A percentile compares a stretch with the other conserved stretches of the same genome.
Conservation (phyloP, 768 basidiomycete genomes). For the Dioszegia hungarica region DNA sequence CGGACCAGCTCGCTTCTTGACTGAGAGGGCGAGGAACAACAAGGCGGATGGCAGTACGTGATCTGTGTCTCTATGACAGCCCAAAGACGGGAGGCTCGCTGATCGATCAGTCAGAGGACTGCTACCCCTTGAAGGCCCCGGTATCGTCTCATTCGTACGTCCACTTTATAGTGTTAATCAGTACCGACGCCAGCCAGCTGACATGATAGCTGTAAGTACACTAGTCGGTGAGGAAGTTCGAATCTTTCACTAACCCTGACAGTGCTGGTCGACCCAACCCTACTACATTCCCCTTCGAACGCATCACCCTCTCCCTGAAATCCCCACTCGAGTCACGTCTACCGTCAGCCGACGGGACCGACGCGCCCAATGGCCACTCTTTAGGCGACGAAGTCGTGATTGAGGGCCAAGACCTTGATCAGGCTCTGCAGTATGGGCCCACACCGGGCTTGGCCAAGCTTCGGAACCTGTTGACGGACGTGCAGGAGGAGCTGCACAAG, state of each 20-base stretch:
- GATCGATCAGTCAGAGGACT: constrained; percentile 56
- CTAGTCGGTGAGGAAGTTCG: too few relatives aligned
- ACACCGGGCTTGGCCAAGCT: constrained; percentile 67
- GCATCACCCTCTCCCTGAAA: constrained; percentile 57
- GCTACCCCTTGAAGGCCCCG: constrained; percentile 75
- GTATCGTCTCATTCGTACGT: constrained; percentile 51
- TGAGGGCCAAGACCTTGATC: constrained; percentile 58
- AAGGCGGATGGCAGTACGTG: constrained; percentile 14
- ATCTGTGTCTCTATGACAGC: too few relatives aligned
- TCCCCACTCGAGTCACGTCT: constrained; percentile 27
- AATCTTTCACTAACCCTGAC: neutral
- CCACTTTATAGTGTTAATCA: constrained; percentile 52
- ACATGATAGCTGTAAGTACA: constrained; percentile 50
- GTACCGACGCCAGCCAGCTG: neutral
- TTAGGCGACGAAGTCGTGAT: constrained; percentile 54
- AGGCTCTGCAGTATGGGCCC: constrained; percentile 70
- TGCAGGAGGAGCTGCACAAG: constrained; percentile 69
- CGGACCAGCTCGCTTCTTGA: constrained; percentile 7
- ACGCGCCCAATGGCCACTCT: constrained; percentile 43
- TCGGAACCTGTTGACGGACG: constrained; percentile 48
- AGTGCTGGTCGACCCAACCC: constrained; percentile 84
- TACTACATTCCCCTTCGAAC: constrained; percentile 83
- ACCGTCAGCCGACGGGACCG: constrained; percentile 56
- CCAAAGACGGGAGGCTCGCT: too few relatives aligned
- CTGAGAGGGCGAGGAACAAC: constrained; percentile 4